Base-by-base conservation (phyloP, 139 green algal species). In the Chlorella ohadii region DNA sequence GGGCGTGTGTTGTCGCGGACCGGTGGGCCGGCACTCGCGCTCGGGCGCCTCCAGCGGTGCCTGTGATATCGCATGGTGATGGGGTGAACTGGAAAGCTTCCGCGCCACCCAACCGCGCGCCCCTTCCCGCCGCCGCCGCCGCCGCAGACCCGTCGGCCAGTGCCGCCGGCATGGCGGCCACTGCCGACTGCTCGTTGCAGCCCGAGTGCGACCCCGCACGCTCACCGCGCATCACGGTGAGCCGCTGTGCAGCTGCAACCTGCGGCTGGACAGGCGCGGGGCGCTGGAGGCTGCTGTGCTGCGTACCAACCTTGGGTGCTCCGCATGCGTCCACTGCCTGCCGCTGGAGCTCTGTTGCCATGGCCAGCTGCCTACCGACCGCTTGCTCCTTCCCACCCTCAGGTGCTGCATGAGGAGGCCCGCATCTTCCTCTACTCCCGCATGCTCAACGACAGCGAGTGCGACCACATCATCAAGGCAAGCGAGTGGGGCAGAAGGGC, bases 361-460 rank as follows among this genome's bases (percentile, higher is more conserved):
- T n/a, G n/a, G n/a, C n/a, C n/a, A n/a, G n/a, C n/a, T n/a, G n/a
- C n/a, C n/a, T n/a, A n/a, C n/a, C n/a, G 7, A 34, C 19, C 38
- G 19, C 28, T 68, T 36, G 28, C 22, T 51, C 44, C 38, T 28
- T 25, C 44, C n/a, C 28, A 0, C 25, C 11, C 27, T 2, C 72
- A 78, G 67, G 78, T 85, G 33, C 74, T 88, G 51, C 27, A 82
- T 41, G 78, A 74, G 1, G 85, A 88, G 23, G 78, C 78, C 17
- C 66, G 85, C 22, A 88, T 88, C 44, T 88, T 88, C 44, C 16
- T 86, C 20, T 86, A 83, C 44, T 33, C 86, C 34, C 86, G 83
- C 73, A 85, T 89, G 27, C 47, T 89, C n/a, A 87, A 17, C 16
- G 79, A 77, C 5, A 57, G 57, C 16, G 85, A 89, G 63, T 87